These are phyloP conservation scores for Knufia petricola DNA, from an alignment of 2,329 filamentous ascomycete genomes.

Conservation along the genomic window DNA sequence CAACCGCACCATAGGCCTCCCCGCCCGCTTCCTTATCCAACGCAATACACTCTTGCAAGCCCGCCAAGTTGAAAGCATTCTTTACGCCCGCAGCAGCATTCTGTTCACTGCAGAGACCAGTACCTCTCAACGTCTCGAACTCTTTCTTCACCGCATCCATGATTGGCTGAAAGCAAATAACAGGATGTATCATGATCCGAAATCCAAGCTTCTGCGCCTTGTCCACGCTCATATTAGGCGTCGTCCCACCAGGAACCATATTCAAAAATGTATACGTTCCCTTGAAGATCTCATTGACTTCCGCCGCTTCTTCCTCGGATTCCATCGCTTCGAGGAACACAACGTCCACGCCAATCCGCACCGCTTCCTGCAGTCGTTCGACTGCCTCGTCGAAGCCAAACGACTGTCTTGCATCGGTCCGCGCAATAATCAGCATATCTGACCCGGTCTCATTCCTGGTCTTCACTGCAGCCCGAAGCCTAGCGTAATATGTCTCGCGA, in stretches of 20 bases:
- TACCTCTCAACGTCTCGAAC: constrained; percentile 29
- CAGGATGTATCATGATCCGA: constrained; percentile 35
- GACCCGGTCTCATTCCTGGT: constrained; percentile 28
- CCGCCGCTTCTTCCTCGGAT: constrained; percentile 30
- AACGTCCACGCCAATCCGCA: constrained; percentile 33
- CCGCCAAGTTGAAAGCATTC: constrained; percentile 36
- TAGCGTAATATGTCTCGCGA: constrained; percentile 26
- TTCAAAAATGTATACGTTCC: constrained; percentile 36
- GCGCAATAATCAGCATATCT: constrained; percentile 38
- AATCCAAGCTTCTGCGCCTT: constrained; percentile 35
- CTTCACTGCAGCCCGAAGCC: constrained; percentile 33
- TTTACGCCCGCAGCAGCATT: constrained; percentile 27
- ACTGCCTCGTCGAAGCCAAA: constrained; percentile 34
- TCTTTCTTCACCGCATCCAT: constrained; percentile 29
- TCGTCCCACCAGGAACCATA: constrained; percentile 35
- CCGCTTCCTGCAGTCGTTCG: constrained; percentile 30
- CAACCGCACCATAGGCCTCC: constrained; percentile 16
- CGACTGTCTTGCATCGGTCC: constrained; percentile 30
- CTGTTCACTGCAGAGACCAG: constrained; percentile 26
- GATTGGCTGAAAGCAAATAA: constrained; percentile 32
- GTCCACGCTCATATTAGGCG: constrained; percentile 30
- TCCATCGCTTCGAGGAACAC: constrained; percentile 35
- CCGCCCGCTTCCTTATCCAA: constrained; percentile 34
- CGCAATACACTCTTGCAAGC: constrained; percentile 32
- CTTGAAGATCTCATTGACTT: constrained; percentile 29